Conservation (phyloP, 23 red algal genomes). For the Agarophyton chilense region DNA sequence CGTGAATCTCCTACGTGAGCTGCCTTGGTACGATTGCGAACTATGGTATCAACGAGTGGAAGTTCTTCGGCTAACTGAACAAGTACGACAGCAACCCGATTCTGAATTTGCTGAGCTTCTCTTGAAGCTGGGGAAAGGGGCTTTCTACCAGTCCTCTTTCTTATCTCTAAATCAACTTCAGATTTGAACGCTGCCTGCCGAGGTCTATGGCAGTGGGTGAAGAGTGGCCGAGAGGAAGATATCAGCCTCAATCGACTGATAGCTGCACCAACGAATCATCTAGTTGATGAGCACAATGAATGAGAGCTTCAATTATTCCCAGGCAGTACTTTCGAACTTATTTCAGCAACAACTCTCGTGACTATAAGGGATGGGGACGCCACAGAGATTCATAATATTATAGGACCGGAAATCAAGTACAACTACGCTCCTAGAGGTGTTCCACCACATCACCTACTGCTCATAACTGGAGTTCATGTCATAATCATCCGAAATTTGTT, state of each 20-base stretch:
- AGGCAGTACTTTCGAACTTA: neutral
- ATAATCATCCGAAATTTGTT: no score
- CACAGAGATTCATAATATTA: neutral
- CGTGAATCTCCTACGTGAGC: no score
- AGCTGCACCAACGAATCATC: no score
- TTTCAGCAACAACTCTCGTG: neutral
- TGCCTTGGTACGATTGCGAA: no score
- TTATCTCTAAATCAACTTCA: no score
- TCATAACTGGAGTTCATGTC: slow-evolving; percentile 15
- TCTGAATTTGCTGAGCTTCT: no score
- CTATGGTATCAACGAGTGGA: no score
- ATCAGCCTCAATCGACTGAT: neutral
- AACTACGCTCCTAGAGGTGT: slow-evolving; percentile 33
- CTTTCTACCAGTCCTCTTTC: no score
- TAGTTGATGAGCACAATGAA: neutral
- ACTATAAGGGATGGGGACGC: neutral
- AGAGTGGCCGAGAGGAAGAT: no score
- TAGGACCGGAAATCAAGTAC: slow-evolving; percentile 11
- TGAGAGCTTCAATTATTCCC: neutral
- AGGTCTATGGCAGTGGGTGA: no score
- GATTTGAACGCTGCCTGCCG: no score
- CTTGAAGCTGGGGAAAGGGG: no score
- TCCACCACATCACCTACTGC: neutral
- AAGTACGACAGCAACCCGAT: neutral
- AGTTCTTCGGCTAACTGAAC: neutral